Evolutionary conservation across 2,329 filamentous ascomycete genomes (phyloP), one percentile per base, ranked within the genome.

Genomic region (Fusarium sp.): DNA sequence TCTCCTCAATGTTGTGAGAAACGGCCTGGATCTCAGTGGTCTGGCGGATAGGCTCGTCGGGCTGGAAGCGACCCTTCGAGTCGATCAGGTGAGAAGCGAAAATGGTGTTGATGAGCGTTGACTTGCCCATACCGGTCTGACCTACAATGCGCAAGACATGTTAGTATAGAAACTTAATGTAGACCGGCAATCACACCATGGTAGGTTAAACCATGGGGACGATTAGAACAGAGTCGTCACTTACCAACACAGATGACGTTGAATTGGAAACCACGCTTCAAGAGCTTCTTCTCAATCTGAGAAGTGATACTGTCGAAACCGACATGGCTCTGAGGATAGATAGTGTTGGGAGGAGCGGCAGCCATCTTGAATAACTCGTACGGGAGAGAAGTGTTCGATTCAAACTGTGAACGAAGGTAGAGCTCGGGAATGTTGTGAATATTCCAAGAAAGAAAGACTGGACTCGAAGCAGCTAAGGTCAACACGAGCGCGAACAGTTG

Each of bases 231-330:
- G 24, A 35, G 28, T 52, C 59, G 63, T 52, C 44, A 92, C 96
- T 84, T 89, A 98, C 96, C 96, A 84, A 98, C 96, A 84, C 95
- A 98, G 85, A 98, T 98, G 82, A 98, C 93, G 85, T 99, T 99
- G 91, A 99, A 99, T 87, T 99, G 96, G 87, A 99, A 99, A 80
- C 96, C 96, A 87, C 96, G 95, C 91, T 99, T 99, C 87, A 99
- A 86, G 83, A 98, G 93, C 93, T 99, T 99, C 88, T 94, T 93
- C 92, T 99, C 96, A 81, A 99, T 99, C 89, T 99, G 96, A 79
- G 93, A 95, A 80, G 96, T 99, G 90, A 99, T 99, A 89, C 95
- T 98, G 89, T 99, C 96, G 89, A 99, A 99, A 91, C 96, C 96
- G 85, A 99, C 96, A 90, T 98, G 96, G 92, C 93, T 97, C 85